phyloP scores from a whole-genome alignment of 345 rosid species.

The Ceriops tagal region DNA sequence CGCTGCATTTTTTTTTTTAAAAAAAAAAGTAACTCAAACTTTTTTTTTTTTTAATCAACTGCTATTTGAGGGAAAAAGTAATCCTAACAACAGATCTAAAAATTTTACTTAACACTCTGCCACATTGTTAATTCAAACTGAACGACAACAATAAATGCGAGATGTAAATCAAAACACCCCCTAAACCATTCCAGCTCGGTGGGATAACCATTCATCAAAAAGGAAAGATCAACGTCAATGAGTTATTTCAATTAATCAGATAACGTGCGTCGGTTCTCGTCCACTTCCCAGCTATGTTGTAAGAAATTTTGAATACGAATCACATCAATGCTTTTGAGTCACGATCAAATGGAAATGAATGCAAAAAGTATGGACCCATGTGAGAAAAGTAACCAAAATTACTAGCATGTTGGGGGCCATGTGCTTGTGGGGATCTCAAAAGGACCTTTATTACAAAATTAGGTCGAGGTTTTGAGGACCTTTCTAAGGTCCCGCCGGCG shows the following conservation, averaged over 20 bases:
- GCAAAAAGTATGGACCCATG: conserved; percentile 27
- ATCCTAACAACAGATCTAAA: too few species aligned
- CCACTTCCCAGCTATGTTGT: not conserved
- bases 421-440: conserved; percentile 30
- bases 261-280: not conserved
- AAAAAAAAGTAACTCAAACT: too few species aligned
- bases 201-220: not conserved
- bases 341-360: conserved; percentile 8
- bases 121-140: too few species aligned
- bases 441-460: conserved; percentile 20
- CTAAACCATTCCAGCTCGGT: not conserved
- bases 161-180: too few species aligned
- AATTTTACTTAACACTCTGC: too few species aligned
- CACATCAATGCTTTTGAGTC: conserved; percentile 11
- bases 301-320: not conserved
- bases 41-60: too few species aligned
- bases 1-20: too few species aligned
- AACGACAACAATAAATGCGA: too few species aligned
- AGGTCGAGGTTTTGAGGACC: conserved; percentile 15
- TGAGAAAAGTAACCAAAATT: conserved; percentile 27
- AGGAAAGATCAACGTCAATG: not conserved
- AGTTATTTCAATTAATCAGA: not conserved
- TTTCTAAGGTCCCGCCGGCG: conserved; percentile 17
- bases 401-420: conserved; percentile 36
- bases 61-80: too few species aligned